phyloP scores from a whole-genome alignment of 805 yeast species.

The Debaryomyces tyrocola region DNA sequence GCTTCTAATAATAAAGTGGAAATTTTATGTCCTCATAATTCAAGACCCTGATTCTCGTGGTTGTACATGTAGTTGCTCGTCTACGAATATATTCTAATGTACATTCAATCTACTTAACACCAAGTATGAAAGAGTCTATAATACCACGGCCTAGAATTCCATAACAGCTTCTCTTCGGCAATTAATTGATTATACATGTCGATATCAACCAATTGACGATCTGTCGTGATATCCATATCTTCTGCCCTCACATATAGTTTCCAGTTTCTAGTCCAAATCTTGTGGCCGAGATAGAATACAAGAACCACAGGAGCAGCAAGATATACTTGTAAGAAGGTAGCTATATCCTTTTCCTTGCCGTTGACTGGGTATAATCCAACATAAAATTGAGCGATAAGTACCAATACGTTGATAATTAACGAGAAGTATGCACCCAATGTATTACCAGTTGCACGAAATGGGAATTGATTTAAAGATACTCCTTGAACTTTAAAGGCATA shows the following conservation, averaged over 20 bases:
- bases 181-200: constrained; percentile 40
- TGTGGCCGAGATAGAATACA: constrained; percentile 46
- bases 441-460: constrained; percentile 35
- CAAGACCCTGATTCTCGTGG: no score
- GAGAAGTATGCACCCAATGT: constrained; percentile 36
- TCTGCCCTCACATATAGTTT: constrained; percentile 28
- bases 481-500: constrained; percentile 35
- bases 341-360: constrained; percentile 17
- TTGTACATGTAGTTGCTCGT: no score
- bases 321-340: constrained; percentile 50
- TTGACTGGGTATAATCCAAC: constrained; percentile 40
- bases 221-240: constrained; percentile 44
- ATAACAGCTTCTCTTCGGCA: constrained; percentile 35
- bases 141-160: neutral
- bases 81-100: no score
- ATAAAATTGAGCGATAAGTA: constrained; percentile 39
- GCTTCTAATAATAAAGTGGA: no score
- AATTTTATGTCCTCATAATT: no score
- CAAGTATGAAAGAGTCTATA: constrained; percentile 1
- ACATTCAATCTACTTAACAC: neutral
- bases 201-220: constrained; percentile 39
- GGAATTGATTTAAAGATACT: constrained; percentile 32
- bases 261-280: constrained; percentile 32
- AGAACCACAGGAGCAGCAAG: constrained; percentile 44
- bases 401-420: constrained; percentile 28